Evolutionary conservation across 805 yeast species (phyloP).

Genomic region (Candida ascalaphidarum): DNA sequence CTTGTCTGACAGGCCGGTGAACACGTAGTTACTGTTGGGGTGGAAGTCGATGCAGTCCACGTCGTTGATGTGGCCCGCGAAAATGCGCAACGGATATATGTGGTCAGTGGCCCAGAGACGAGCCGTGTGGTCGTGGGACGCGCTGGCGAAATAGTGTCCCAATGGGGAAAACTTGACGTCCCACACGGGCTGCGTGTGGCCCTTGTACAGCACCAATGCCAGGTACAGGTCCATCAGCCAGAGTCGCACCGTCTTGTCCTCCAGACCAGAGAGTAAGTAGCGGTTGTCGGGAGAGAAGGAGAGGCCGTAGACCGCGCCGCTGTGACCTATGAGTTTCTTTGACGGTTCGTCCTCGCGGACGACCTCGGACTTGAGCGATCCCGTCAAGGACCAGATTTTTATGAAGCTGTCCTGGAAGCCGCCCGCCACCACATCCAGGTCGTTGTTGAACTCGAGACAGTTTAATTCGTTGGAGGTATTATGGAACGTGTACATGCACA

Average conservation of each 20-base stretch:
- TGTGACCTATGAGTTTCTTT: constrained; percentile 77
- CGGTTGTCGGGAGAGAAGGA: constrained; percentile 87
- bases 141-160: constrained; percentile 98
- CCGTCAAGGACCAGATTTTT: constrained; percentile 90
- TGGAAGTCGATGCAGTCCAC: constrained; percentile 94
- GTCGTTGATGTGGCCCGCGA: constrained; percentile 96
- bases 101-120: constrained; percentile 98
- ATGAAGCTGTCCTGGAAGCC: constrained; percentile 91
- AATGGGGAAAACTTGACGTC: constrained; percentile 90
- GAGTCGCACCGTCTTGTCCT: constrained; percentile 83
- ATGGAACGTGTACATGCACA: constrained; percentile 97
- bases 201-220: constrained; percentile 87
- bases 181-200: constrained; percentile 97
- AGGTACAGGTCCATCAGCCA: constrained; percentile 94
- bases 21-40: constrained; percentile 89
- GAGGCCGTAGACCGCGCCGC: constrained; percentile 88
- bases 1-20: constrained; percentile 93
- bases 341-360: constrained; percentile 45
- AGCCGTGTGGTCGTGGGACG: constrained; percentile 96
- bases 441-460: constrained; percentile 80
- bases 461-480: constrained; percentile 86
- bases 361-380: constrained; percentile 57
- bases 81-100: constrained; percentile 88
- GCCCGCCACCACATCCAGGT: constrained; percentile 80
- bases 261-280: constrained; percentile 74